These are phyloP conservation scores for Chaetothyriales sp. DNA, from an alignment of 2,329 filamentous ascomycete species.

Conservation along the genomic window DNA sequence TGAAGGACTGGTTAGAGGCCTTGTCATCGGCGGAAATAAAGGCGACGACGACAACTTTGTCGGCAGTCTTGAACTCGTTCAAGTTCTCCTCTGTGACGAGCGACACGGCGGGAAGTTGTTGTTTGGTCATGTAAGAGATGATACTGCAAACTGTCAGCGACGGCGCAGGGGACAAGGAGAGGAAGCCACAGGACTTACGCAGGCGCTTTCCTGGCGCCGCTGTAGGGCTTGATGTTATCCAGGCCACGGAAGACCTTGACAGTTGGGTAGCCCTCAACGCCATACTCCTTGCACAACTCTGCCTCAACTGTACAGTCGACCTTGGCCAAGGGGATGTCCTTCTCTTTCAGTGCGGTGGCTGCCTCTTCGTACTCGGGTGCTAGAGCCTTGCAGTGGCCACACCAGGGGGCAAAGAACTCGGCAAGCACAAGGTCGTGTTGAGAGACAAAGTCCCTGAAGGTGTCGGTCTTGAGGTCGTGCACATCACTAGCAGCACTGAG, in stretches of 20 bases:
- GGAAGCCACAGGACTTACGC: slow-evolving; percentile 30
- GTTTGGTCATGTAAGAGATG: slow-evolving; percentile 91
- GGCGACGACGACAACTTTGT: slow-evolving; percentile 88
- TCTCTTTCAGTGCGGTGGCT: slow-evolving; percentile 33
- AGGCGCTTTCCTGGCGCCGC: slow-evolving; percentile 75
- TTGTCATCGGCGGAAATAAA: slow-evolving; percentile 73
- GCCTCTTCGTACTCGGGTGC: slow-evolving; percentile 40
- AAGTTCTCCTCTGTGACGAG: slow-evolving; percentile 64
- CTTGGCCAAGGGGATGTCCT: slow-evolving; percentile 34
- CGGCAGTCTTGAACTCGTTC: slow-evolving; percentile 92
- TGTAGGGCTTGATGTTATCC: slow-evolving; percentile 69
- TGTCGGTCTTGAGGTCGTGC: slow-evolving; percentile 66
- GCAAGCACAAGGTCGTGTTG: slow-evolving; percentile 78
- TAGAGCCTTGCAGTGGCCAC: slow-evolving; percentile 96
- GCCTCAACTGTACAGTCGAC: slow-evolving; percentile 84
- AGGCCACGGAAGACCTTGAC: slow-evolving; percentile 95
- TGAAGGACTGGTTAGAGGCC: slow-evolving; percentile 73
- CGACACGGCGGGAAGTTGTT: slow-evolving; percentile 85
- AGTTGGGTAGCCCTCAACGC: slow-evolving; percentile 94
- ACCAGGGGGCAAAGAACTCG: slow-evolving; percentile 97
- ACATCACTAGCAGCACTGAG: slow-evolving; percentile 54
- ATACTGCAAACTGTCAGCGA: slow-evolving; percentile 32
- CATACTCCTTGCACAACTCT: slow-evolving; percentile 76
- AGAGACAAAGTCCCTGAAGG: slow-evolving; percentile 74
- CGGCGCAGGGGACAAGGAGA: not conserved